phyloP scores from a whole-genome alignment of 139 green algal genomes.

The Zygnema cylindricum region DNA sequence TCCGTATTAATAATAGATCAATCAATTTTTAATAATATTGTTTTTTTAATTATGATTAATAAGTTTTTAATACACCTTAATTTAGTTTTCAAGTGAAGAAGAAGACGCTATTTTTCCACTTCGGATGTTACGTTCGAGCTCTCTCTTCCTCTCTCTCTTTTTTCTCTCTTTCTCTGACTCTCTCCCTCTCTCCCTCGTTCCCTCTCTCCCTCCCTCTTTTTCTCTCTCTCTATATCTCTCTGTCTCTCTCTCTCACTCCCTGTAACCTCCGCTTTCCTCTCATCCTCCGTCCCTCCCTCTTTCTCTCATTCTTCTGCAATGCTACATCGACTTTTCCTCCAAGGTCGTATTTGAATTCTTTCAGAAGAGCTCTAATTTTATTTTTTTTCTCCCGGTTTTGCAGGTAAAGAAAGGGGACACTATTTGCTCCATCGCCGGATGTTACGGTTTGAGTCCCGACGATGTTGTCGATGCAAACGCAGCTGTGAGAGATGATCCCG shows the following conservation, averaged over 20 bases:
- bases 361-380: background rate
- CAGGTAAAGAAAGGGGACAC: conserved; percentile 62
- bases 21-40: no score
- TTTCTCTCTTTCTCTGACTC: no score
- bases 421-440: conserved; percentile 56
- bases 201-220: no score
- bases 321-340: background rate
- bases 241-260: background rate
- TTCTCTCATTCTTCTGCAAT: background rate
- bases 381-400: background rate
- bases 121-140: no score
- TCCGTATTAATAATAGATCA: no score
- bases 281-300: background rate
- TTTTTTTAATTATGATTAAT: no score
- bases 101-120: no score
- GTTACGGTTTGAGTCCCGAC: conserved; percentile 18
- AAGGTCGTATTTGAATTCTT: background rate
- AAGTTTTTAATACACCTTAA: no score
- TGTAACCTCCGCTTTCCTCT: background rate
- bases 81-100: no score
- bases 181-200: no score
- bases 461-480: conserved; percentile 48
- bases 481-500: conserved; percentile 35
- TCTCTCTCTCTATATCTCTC: background rate
- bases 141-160: no score